Evolutionary conservation across 1,284 basidiomycete species (phyloP).

Genomic region (Boletus semigastroideus): DNA sequence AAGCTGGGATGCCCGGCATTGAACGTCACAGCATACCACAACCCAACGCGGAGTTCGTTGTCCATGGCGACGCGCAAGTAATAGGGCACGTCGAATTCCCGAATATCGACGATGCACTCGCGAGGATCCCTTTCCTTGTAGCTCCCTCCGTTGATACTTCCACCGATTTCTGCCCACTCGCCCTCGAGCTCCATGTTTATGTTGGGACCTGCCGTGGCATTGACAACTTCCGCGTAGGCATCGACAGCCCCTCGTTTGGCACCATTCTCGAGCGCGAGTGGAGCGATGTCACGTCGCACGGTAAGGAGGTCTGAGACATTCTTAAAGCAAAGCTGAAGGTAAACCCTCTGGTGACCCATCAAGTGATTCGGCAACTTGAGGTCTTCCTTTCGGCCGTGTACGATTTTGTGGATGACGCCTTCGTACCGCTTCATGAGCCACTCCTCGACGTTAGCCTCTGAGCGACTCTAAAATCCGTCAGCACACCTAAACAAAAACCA

Average conservation of each 20-base stretch:
- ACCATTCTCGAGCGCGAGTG: slow-evolving; percentile 86
- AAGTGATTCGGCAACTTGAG: slow-evolving; percentile 95
- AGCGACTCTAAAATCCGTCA: slow-evolving; percentile 59
- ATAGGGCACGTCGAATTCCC: slow-evolving; percentile 97
- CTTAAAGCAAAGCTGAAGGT: slow-evolving; percentile 87
- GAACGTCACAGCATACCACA: slow-evolving; percentile 94
- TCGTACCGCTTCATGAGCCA: slow-evolving; percentile 96
- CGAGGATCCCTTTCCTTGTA: slow-evolving; percentile 75
- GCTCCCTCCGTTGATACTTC: slow-evolving; percentile 41
- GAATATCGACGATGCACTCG: slow-evolving; percentile 90
- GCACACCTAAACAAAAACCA: not conserved
- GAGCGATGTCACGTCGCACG: slow-evolving; percentile 87
- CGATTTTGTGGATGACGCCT: slow-evolving; percentile 77
- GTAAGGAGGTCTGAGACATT: slow-evolving; percentile 91
- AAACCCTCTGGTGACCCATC: slow-evolving; percentile 86
- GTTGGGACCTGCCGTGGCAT: slow-evolving; percentile 58
- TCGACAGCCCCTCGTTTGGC: slow-evolving; percentile 96
- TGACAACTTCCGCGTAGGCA: slow-evolving; percentile 97
- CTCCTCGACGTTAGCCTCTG: slow-evolving; percentile 92
- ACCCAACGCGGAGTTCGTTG: slow-evolving; percentile 94
- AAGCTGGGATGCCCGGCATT: slow-evolving; percentile 81
- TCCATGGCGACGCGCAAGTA: slow-evolving; percentile 98
- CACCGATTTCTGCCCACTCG: slow-evolving; percentile 54
- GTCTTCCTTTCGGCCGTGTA: slow-evolving; percentile 89
- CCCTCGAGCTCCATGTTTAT: slow-evolving; percentile 70